A percentile compares a stretch with the other conserved stretches of the same genome.
Evolutionary conservation across 805 yeast species (phyloP).

Genomic region (Candida manassasensis): DNA sequence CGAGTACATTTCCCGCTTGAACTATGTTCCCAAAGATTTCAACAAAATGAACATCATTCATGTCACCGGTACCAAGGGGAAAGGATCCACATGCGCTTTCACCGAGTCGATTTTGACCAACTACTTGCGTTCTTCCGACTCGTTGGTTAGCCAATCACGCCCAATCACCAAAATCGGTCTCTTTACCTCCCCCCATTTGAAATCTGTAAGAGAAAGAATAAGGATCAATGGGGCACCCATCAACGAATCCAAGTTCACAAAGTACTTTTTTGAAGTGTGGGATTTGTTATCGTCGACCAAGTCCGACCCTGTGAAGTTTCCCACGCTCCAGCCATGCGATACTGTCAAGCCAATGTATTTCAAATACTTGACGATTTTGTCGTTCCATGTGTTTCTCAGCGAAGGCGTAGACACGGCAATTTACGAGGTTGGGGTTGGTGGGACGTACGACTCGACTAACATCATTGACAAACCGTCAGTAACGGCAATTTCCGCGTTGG

Average conservation of each 20-base stretch:
- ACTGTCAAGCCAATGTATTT: constrained; percentile 88
- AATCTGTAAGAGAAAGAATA: constrained; percentile 87
- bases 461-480: constrained; percentile 73
- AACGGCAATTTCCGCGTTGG: constrained; percentile 81
- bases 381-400: constrained; percentile 83
- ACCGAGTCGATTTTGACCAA: constrained; percentile 73
- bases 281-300: constrained; percentile 60
- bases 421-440: constrained; percentile 98
- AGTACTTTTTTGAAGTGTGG: constrained; percentile 94
- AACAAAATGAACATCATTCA: constrained; percentile 77
- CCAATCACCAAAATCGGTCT: constrained; percentile 68
- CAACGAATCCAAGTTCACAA: constrained; percentile 71
- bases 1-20: constrained; percentile 36
- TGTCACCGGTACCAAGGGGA: constrained; percentile 97
- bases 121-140: constrained; percentile 34
- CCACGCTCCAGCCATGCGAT: constrained; percentile 58
- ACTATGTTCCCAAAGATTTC: constrained; percentile 54
- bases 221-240: constrained; percentile 84
- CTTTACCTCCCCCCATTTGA: constrained; percentile 95
- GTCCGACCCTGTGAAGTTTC: constrained; percentile 56
- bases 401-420: constrained; percentile 94
- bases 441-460: constrained; percentile 95
- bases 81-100: constrained; percentile 97
- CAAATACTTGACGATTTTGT: constrained; percentile 80
- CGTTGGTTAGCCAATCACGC: constrained; percentile 5